Base-by-base conservation (phyloP, 768 basidiomycete genomes). In the Gymnopilus junonius region DNA sequence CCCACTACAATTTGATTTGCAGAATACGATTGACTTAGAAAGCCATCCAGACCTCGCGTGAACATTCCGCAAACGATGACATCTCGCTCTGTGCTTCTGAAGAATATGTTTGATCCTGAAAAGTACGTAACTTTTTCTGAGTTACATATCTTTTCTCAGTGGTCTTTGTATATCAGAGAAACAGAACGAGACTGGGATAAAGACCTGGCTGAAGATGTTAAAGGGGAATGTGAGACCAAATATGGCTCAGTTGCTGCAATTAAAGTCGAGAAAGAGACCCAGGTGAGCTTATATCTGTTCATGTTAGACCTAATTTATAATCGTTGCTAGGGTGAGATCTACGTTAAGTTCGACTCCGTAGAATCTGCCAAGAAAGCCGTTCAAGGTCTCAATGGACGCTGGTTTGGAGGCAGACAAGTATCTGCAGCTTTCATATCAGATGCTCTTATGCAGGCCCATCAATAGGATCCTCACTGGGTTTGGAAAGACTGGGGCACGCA, bases 51-150 rank as follows among this genome's bases (percentile, higher is more conserved):
- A 61, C 80, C 84, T 65, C 89, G 89, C 68, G 90, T 92, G 17
- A 91, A 87, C 68, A 92, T 97, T 66, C 88, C 93, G 37, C 87
- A 91, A 73, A 80, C 88, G 1, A 92, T 94, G 88, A 89, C 93
- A 71, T 95, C 96, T n/a, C 87, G 88, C 55, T 97, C 88, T 50
- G 87, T 99, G 37, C 78, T 98, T 32, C 76, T 98, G 69, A 94
- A 90, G 77, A 95, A 99, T 71, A 97, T 98, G 93, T 99, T 99
- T 74, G 83, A 93, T 73, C 94, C 97, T n/a, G 95, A 94, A 77
- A 93, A 97, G 95, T 97, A 71, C 55, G 92, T 77, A 54, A 31
- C 32, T 29, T 35, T 64, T 61, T 32, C 40, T 48, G 23, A 20
- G 23, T 40, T 35, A n/a, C 1, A 31, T 63, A 8, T 39, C 37